Evolutionary conservation across 441 rosid species (phyloP), one percentile per base, ranked within the genome.

Genomic region (Erysimum cheiri): DNA sequence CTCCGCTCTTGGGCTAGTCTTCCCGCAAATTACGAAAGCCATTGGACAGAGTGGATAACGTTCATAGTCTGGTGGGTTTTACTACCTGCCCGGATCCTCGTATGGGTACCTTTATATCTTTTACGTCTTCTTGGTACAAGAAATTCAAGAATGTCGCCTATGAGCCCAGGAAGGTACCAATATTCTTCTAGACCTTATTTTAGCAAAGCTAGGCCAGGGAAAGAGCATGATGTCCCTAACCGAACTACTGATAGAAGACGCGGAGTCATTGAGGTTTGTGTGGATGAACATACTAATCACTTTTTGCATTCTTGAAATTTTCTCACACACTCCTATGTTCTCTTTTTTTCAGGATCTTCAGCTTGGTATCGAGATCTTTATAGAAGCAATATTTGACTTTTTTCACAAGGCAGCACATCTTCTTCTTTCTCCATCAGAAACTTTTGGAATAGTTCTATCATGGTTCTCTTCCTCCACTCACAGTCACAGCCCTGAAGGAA

Each of bases 201-300:
- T 40, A 88, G 73, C 76, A 92, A 69, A 75, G 64, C 50, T 12
- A 76, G 65, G 47, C 35, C 82, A 40, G 72, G 73, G 36, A 89
- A 82, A 81, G 92, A 94, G 67, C 83, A 85, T 74, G 77, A 86
- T 77, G 81, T 85, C 58, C 85, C 93, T 60, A 88, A 84, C 71
- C 82, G 85, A 43, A 65, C 94, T 39, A 92, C 89, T 64, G 98
- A 94, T 73, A 83, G 85, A 83, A 87, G 98, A 79, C 97, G 97
- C 10, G 97, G 98, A 71, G 91, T 94, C 79, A 81, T 92, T 68
- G 98, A 94, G 98, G 98, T 92, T 78, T 72, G 66, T 80, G 46
- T 17, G 7, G 26, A 57, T 50, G 59, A 49, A 13, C 58, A 26
- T 75, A 5, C 24, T 13, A 28, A 22, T 37, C 31, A 36, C 52